Base-by-base conservation (phyloP, 495 filamentous ascomycete species). In the Pseudoneurospora amorphoporcata region DNA sequence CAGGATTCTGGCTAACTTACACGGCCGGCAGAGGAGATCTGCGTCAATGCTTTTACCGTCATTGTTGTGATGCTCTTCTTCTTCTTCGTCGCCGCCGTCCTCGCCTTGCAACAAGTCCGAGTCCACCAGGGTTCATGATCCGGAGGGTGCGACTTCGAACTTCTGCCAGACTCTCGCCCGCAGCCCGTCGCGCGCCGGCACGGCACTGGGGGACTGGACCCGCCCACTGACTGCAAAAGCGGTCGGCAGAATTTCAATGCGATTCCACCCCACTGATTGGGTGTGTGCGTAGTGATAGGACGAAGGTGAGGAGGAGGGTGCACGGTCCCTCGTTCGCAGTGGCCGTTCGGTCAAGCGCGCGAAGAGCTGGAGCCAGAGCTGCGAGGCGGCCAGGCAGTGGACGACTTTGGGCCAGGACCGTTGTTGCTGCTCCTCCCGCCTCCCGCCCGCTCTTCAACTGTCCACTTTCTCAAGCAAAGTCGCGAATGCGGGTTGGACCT, bases 21-120 rank as follows among this genome's bases (percentile, higher is more conserved):
- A 81, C 88, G 88, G 79, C 86, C 83, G 74, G 85, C 83, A n/a
- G 90, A 86, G 19, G 90, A 86, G n/a, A 87, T 79, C 76, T 86
- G 76, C 87, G 83, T 75, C 45, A 86, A 69, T 61, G 87, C 92
- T 79, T 84, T 84, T 65, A 95, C 84, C 32, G 90, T 88, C 93
- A 95, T 96, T 74, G 78, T 61, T 61, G 53, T 61, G 53, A 61
- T 61, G 53, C 53, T 61, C 53, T 61, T 61, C 53, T 61, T 61
- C 53, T 61, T 61, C 53, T 61, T 61, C 10, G 23, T 87, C 69
- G 74, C 65, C 74, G 77, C 37, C 73, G 76, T 73, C 74, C 68
- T 68, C 73, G 23, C 53, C 53, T 29, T 61, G 53, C 53, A 61
- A 61, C 53, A 61, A 61, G 53, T 61, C 53, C 53, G 23, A 61